Conservation (phyloP, 805 yeast genomes). For the Monosporozyma unispora region DNA sequence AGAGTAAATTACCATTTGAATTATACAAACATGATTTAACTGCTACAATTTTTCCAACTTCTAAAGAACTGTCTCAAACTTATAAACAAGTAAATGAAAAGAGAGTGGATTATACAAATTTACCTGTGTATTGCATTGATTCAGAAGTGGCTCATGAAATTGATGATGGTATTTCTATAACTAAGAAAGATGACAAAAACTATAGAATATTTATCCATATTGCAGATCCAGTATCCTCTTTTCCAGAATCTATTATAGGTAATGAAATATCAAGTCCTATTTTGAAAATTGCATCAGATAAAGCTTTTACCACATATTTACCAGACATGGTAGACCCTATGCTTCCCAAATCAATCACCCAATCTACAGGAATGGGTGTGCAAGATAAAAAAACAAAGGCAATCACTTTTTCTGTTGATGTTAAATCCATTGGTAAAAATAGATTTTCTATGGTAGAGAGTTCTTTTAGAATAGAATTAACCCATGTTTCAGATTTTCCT, state of each 20-base stretch:
- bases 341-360: constrained; percentile 54
- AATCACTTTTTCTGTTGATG: constrained; percentile 35
- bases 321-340: constrained; percentile 59
- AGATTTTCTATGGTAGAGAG: constrained; percentile 13
- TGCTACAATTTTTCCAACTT: neutral
- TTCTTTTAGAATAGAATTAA: constrained; percentile 32
- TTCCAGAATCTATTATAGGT: constrained; percentile 24
- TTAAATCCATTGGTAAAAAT: constrained; percentile 13
- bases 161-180: constrained; percentile 83
- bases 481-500: constrained; percentile 39
- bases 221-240: constrained; percentile 77
- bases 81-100: constrained; percentile 4
- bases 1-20: constrained; percentile 32
- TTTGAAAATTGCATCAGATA: constrained; percentile 48
- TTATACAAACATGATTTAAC: constrained; percentile 6
- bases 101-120: constrained; percentile 35
- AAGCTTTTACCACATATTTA: constrained; percentile 61
- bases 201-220: constrained; percentile 58
- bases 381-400: constrained; percentile 38
- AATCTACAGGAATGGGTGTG: constrained; percentile 44
- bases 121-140: constrained; percentile 76
- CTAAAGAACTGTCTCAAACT: too few relatives aligned
- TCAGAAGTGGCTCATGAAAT: constrained; percentile 73
- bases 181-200: constrained; percentile 21
- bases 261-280: constrained; percentile 13